A percentile compares a stretch with the other conserved stretches of the same genome.
Evolutionary conservation across 2,329 filamentous ascomycete genomes (phyloP).

Genomic region (Daldinia sp.): DNA sequence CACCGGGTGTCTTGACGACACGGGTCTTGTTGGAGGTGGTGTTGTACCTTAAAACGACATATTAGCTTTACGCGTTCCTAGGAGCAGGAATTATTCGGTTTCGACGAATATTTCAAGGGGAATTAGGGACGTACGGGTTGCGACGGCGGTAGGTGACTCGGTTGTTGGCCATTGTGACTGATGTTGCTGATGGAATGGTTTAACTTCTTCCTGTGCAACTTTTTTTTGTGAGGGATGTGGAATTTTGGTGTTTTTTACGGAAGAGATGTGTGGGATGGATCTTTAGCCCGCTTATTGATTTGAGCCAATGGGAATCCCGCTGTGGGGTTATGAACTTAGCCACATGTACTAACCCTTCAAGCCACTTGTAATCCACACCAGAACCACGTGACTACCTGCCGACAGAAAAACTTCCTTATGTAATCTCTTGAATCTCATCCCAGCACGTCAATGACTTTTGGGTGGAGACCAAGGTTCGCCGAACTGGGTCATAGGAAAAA

Average conservation of each 20-base stretch:
- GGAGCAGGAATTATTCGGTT: slow-evolving; percentile 27
- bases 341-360: slow-evolving; percentile 23
- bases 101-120: slow-evolving; percentile 42
- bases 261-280: slow-evolving; percentile 49
- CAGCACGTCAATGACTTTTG: not conserved
- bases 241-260: slow-evolving; percentile 50
- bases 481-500: slow-evolving; percentile 41
- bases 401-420: not conserved
- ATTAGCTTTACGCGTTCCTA: slow-evolving; percentile 32
- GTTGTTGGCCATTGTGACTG: slow-evolving; percentile 69
- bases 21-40: slow-evolving; percentile 97
- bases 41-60: slow-evolving; percentile 80
- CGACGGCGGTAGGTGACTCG: slow-evolving; percentile 79
- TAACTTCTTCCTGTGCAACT: slow-evolving; percentile 48
- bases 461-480: slow-evolving; percentile 16
- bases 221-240: slow-evolving; percentile 46
- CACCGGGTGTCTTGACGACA: slow-evolving; percentile 95
- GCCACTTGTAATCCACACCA: not conserved
- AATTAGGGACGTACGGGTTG: slow-evolving; percentile 75
- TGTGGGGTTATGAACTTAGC: slow-evolving; percentile 13
- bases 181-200: slow-evolving; percentile 47
- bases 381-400: slow-evolving; percentile 18
- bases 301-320: slow-evolving; percentile 42
- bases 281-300: slow-evolving; percentile 46
- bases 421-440: not conserved